phyloP scores from a whole-genome alignment of 2,329 filamentous ascomycete species.

The Microsporum audouinii region DNA sequence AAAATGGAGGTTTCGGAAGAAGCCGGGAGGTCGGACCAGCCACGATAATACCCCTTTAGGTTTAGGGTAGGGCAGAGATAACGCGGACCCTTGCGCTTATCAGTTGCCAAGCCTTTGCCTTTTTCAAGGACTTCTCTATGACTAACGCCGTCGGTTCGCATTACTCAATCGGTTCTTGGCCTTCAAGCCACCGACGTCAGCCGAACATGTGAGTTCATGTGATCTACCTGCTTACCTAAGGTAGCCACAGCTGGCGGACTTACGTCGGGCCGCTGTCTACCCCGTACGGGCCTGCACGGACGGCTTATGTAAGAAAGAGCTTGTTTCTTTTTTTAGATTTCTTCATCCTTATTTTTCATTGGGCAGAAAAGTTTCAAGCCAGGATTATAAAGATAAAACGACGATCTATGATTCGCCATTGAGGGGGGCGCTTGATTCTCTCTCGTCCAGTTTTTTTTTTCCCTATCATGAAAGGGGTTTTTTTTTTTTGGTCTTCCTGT shows the following conservation, averaged over 20 bases:
- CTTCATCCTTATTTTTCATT: too few relatives aligned
- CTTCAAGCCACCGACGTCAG: background rate
- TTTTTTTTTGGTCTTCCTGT: too few relatives aligned
- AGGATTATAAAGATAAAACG: too few relatives aligned
- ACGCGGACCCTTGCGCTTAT: background rate
- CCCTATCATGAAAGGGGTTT: background rate
- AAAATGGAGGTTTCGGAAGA: background rate
- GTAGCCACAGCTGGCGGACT: too few relatives aligned
- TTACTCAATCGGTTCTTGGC: too few relatives aligned
- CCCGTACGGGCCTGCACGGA: too few relatives aligned
- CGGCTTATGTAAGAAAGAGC: too few relatives aligned
- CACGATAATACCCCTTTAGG: slow-evolving; percentile 1
- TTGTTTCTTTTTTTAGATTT: too few relatives aligned
- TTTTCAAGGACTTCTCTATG: background rate
- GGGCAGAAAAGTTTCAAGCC: too few relatives aligned
- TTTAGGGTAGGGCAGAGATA: background rate
- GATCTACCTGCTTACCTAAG: background rate
- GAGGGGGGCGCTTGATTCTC: background rate
- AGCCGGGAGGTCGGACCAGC: background rate
- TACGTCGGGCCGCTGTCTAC: too few relatives aligned
- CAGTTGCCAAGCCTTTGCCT: background rate
- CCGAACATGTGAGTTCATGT: too few relatives aligned
- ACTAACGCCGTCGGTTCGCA: background rate
- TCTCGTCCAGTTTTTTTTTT: background rate
- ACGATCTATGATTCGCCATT: too few relatives aligned